Evolutionary conservation across 1,284 basidiomycete genomes (phyloP), one percentile per base, ranked within the genome.

Genomic region (Hemileia vastatrix): DNA sequence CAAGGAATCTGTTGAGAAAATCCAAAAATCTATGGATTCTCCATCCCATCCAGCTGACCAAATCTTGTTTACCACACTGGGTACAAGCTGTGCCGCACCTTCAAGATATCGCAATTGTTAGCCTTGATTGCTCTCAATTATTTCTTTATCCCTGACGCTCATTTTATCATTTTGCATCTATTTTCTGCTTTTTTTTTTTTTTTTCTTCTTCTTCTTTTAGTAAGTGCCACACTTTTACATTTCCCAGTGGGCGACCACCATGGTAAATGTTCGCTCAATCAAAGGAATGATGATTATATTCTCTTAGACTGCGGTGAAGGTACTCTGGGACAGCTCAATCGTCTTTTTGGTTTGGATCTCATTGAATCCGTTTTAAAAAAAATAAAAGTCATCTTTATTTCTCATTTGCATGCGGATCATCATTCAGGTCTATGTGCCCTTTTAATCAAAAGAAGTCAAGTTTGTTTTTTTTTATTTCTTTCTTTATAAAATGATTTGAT

Each of bases 401-500:
- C 87, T 67, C 94, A 97, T 74, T 82, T 88, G 70, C 93, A 96
- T 72, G 93, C 83, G 0, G 94, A 97, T 73, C 93, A 97, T 75
- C 93, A 96, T 73, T 82, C 87, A 53, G 94, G 94, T 1, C 75
- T 94, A 27, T 80, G 84, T 0, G 82, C 84, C 55, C 76, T 97
- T 13, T 80, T 97, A 9, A 78, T 83, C 0, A 84, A 86, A 77
- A 81, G 94, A 60, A 80, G 81, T 54, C 78, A 80, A 77, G 90
- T 92, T 64, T 65, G 82, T 31, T 6, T 50, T 8, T 11, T 47
- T 18, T 47, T 21, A 11, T 15, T 8, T 19, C 21, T 19, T 6
- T 15, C 19, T 49, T 19, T 49, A 6, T 11, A 19, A 15, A 49
- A 6, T 19, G 6, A 15, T 49, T 19, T 49, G 8, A 15, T 19